Percentiles rank a stretch among this genome's conserved stretches.
Conservation (phyloP, 345 rosid species). For the Sonneratia caseolaris region DNA sequence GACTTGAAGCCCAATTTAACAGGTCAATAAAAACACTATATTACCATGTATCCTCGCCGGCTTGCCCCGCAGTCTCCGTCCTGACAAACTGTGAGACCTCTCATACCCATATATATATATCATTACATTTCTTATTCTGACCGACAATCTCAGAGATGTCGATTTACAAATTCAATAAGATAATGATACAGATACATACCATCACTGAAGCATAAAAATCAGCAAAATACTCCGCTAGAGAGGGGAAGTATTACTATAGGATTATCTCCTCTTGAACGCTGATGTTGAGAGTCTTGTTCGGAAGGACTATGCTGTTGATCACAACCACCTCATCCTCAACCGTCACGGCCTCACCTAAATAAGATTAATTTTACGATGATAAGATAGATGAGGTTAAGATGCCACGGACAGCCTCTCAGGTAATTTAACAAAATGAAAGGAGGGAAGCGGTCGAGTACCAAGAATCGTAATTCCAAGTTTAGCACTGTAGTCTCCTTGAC, state of each 20-base stretch:
- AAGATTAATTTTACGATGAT: not conserved
- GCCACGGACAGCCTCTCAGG: not conserved
- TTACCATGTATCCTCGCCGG: too few species aligned
- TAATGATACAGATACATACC: too few species aligned
- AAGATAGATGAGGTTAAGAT: not conserved
- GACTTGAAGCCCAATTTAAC: too few species aligned
- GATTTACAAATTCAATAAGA: too few species aligned
- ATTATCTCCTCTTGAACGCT: constrained; percentile 83
- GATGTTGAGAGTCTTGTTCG: constrained; percentile 67
- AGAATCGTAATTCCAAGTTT: constrained; percentile 87
- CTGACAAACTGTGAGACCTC: too few species aligned
- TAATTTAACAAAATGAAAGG: not conserved
- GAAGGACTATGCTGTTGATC: constrained; percentile 81
- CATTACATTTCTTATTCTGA: too few species aligned
- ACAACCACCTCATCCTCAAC: constrained; percentile 94
- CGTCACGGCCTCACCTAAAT: constrained; percentile 66
- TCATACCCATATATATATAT: too few species aligned
- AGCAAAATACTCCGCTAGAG: too few species aligned
- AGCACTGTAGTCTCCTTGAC: constrained; percentile 71
- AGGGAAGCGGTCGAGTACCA: constrained; percentile 30
- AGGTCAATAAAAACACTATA: too few species aligned
- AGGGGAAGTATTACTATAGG: constrained; percentile 17
- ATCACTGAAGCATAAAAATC: not conserved
- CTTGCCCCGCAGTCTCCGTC: too few species aligned
- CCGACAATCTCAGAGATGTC: too few species aligned